phyloP scores from a whole-genome alignment of 2,329 filamentous ascomycete species.

The Mycosphaerella sp. region DNA sequence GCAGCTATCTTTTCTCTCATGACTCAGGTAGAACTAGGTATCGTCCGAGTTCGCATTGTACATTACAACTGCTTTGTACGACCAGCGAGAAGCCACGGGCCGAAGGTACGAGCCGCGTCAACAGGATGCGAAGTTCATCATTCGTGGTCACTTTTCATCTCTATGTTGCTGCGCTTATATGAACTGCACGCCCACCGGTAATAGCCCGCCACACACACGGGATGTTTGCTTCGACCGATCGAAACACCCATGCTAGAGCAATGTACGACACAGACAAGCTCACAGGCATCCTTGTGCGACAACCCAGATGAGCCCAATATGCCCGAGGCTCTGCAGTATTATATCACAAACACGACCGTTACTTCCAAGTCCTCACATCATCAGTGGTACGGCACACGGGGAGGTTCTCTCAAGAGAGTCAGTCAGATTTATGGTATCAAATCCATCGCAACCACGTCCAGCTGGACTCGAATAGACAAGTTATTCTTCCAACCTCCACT shows the following conservation, averaged over 20 bases:
- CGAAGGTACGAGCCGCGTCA: conserved; percentile 1
- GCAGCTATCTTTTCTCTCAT: not conserved
- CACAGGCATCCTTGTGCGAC: not conserved
- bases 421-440: not conserved
- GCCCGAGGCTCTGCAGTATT: too few relatives aligned
- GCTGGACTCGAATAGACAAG: not conserved
- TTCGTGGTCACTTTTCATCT: not conserved
- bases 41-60: not conserved
- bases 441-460: not conserved
- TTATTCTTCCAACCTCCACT: conserved; percentile 1
- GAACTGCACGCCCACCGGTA: conserved; percentile 1
- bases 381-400: too few relatives aligned
- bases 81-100: not conserved
- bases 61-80: not conserved
- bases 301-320: not conserved
- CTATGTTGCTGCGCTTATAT: conserved; percentile 2
- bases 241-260: not conserved
- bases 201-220: not conserved
- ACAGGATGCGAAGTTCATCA: conserved; percentile 1
- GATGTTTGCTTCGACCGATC: not conserved
- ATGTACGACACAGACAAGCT: not conserved
- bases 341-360: too few relatives aligned
- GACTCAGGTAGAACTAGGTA: too few relatives aligned
- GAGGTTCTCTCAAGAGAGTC: too few relatives aligned
- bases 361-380: too few relatives aligned